phyloP scores from a whole-genome alignment of 352 stramenopile genomes.

The Phytophthora hibernalis region DNA sequence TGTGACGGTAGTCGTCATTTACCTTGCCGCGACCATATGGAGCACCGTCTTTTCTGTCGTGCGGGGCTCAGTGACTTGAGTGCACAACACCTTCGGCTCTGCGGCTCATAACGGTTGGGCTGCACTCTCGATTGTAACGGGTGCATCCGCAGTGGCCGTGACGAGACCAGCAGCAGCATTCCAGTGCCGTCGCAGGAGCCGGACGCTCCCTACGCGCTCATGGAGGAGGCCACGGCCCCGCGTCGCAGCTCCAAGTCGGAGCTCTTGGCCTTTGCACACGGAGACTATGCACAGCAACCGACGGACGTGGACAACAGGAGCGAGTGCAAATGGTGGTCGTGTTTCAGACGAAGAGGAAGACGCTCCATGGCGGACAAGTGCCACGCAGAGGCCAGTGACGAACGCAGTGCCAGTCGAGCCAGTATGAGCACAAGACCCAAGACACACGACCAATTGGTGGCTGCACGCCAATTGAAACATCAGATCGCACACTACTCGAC shows the following conservation, averaged over 20 bases:
- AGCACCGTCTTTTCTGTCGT: constrained; percentile 1
- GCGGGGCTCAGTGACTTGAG: not conserved
- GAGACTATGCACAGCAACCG: constrained; percentile 21
- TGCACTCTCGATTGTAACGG: constrained; percentile 2
- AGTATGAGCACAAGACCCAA: constrained; percentile 30
- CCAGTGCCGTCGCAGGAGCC: constrained; percentile 16
- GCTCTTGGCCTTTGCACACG: constrained; percentile 14
- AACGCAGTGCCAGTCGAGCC: constrained; percentile 20
- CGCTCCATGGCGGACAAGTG: constrained; percentile 4
- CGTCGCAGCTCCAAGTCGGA: constrained; percentile 40
- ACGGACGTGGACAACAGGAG: constrained; percentile 7
- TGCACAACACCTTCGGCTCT: constrained; percentile 5
- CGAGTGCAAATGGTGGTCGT: constrained; percentile 21
- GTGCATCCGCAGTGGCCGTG: constrained; percentile 2
- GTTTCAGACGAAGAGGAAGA: constrained; percentile 5
- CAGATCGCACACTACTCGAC: constrained; percentile 77
- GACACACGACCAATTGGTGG: constrained; percentile 48
- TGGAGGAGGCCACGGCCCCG: constrained; percentile 29
- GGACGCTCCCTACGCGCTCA: constrained; percentile 39
- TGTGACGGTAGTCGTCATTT: constrained; percentile 17
- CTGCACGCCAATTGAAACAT: constrained; percentile 51
- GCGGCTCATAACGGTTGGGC: not conserved
- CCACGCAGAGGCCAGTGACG: constrained; percentile 24
- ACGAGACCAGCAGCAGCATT: constrained; percentile 37
- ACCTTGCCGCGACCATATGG: not conserved